A percentile compares a stretch with the other conserved stretches of the same genome.
phyloP scores from a whole-genome alignment of 2,329 filamentous ascomycete species.

The Xylariaceae sp. region DNA sequence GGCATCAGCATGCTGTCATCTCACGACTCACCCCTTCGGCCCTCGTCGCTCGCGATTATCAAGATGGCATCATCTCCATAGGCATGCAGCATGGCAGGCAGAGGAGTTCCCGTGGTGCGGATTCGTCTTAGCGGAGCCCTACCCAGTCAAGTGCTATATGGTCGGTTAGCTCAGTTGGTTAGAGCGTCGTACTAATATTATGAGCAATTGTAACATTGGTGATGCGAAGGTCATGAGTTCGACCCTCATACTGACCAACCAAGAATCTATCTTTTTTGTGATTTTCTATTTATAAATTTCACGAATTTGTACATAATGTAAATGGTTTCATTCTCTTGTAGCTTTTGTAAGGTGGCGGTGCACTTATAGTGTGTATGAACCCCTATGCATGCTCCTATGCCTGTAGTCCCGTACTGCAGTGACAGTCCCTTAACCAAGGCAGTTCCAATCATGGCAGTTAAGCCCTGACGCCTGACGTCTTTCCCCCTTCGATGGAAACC shows the following conservation, averaged over 20 bases:
- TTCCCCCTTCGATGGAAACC: too few relatives aligned
- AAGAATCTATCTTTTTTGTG: neutral
- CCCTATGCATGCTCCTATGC: too few relatives aligned
- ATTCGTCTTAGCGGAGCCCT: neutral
- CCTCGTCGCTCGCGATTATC: neutral
- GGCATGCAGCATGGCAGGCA: neutral
- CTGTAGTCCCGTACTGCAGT: too few relatives aligned
- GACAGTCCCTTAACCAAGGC: too few relatives aligned
- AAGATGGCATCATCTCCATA: too few relatives aligned
- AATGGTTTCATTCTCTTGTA: too few relatives aligned
- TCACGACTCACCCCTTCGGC: neutral
- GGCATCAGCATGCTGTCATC: too few relatives aligned
- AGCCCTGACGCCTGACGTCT: too few relatives aligned
- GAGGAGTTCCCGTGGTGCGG: neutral
- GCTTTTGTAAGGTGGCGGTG: too few relatives aligned
- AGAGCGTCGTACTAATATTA: constrained; percentile 6
- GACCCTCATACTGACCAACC: constrained; percentile 9
- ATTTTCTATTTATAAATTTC: neutral
- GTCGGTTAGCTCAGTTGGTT: constrained; percentile 9
- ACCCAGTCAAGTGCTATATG: neutral
- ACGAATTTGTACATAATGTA: too few relatives aligned
- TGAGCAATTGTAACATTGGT: constrained; percentile 1
- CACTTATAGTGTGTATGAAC: too few relatives aligned
- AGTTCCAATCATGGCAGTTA: too few relatives aligned
- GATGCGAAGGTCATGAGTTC: constrained; percentile 13